Conservation (phyloP, 202 grass and related monocot species). For the Carex sylvatica region DNA sequence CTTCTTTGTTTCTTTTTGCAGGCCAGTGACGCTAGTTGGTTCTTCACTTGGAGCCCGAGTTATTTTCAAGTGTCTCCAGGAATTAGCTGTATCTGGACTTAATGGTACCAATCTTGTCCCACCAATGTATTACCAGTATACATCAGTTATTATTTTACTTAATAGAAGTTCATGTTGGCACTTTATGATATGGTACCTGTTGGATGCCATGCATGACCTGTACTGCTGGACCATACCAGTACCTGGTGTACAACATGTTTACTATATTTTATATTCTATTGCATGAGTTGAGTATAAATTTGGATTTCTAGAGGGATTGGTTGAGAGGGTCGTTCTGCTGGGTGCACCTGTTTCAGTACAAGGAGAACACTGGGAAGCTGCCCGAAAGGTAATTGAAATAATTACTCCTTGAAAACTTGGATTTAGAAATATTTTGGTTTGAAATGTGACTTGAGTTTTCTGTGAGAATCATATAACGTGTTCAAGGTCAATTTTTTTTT, state of each 20-base stretch:
- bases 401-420: background rate
- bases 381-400: slow-evolving; percentile 54
- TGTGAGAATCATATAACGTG: background rate
- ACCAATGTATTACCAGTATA: background rate
- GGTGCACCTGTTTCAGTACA: slow-evolving; percentile 85
- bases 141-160: background rate
- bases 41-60: slow-evolving; percentile 91
- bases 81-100: slow-evolving; percentile 62
- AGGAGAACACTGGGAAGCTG: slow-evolving; percentile 74
- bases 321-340: slow-evolving; percentile 88
- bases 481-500: background rate
- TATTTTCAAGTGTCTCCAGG: slow-evolving; percentile 90
- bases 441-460: background rate
- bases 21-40: slow-evolving; percentile 87
- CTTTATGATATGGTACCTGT: background rate
- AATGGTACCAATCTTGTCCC: slow-evolving; percentile 52
- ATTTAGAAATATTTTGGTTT: slow-evolving; percentile 1
- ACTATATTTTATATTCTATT: background rate
- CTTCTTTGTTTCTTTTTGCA: slow-evolving; percentile 32
- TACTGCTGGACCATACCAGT: background rate
- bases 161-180: background rate
- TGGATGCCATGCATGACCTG: background rate
- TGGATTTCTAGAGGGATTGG: slow-evolving; percentile 60
- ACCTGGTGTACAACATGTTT: background rate
- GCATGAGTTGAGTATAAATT: background rate